phyloP scores from a whole-genome alignment of 2,329 filamentous ascomycete genomes.

The Colletotrichum chrysophilum region DNA sequence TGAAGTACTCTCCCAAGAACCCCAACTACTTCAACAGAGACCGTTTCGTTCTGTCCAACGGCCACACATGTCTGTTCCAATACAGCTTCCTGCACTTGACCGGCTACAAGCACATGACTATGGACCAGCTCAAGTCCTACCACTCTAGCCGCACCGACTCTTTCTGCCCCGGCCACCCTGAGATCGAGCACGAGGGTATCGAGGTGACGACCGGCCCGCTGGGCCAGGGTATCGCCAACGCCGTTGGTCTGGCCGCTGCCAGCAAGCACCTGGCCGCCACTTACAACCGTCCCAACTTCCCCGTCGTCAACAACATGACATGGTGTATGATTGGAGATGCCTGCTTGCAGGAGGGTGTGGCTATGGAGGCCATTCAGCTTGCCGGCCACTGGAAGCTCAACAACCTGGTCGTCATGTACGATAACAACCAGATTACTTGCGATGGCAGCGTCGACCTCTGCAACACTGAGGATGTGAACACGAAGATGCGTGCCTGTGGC shows the following conservation, averaged over 20 bases:
- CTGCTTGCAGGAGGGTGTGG: constrained; percentile 64
- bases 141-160: constrained; percentile 48
- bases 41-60: constrained; percentile 67
- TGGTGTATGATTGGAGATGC: constrained; percentile 65
- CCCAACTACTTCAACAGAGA: constrained; percentile 66
- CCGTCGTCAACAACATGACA: constrained; percentile 55
- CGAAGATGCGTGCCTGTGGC: constrained; percentile 61
- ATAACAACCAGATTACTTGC: constrained; percentile 66
- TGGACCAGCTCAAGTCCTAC: constrained; percentile 63
- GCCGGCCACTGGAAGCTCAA: constrained; percentile 61
- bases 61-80: constrained; percentile 60
- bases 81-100: constrained; percentile 58
- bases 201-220: constrained; percentile 66
- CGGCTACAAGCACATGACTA: constrained; percentile 59
- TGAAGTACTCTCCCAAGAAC: constrained; percentile 63
- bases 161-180: constrained; percentile 60
- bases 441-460: constrained; percentile 58
- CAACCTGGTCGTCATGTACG: constrained; percentile 63
- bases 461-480: constrained; percentile 62
- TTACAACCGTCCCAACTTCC: constrained; percentile 55
- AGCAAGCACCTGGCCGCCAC: constrained; percentile 59
- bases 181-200: constrained; percentile 62
- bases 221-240: constrained; percentile 65
- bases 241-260: constrained; percentile 63
- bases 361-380: constrained; percentile 59